phyloP scores from a whole-genome alignment of 2,329 filamentous ascomycete genomes.

The Aspergillus viridinutans region DNA sequence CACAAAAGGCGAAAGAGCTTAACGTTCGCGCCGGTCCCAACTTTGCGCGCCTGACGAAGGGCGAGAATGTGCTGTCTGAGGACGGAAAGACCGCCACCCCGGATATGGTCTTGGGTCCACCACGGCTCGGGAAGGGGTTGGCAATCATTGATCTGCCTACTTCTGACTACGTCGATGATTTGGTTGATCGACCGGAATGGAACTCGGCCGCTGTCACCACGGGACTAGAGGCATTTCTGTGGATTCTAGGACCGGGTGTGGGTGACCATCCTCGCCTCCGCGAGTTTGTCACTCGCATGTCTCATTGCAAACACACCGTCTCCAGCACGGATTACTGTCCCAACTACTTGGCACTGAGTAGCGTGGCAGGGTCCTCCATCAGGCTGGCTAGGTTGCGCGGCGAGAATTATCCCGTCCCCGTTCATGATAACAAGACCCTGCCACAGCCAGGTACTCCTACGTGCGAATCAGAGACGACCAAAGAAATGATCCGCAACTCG shows the following conservation, averaged over 20 bases:
- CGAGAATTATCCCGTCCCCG: conserved; percentile 66
- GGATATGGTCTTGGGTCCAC: conserved; percentile 75
- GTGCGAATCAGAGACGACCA: conserved; percentile 10
- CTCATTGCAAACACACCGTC: conserved; percentile 67
- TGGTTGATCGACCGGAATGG: conserved; percentile 72
- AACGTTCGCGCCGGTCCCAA: conserved; percentile 59
- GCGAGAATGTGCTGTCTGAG: conserved; percentile 58
- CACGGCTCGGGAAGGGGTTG: conserved; percentile 66
- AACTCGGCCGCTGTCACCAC: conserved; percentile 59
- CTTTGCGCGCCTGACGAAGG: conserved; percentile 59
- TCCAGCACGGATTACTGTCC: conserved; percentile 70
- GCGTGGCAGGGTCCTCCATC: conserved; percentile 61
- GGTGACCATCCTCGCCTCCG: conserved; percentile 59
- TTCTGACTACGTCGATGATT: conserved; percentile 61
- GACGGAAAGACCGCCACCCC: conserved; percentile 70
- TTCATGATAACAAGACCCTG: conserved; percentile 55
- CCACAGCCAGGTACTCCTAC: conserved; percentile 34
- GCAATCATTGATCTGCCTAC: conserved; percentile 77
- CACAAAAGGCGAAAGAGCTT: conserved; percentile 58
- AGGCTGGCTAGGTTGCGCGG: conserved; percentile 69
- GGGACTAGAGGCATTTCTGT: conserved; percentile 67
- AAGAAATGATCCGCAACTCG: conserved; percentile 11
- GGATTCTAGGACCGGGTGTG: conserved; percentile 72
- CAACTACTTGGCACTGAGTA: conserved; percentile 69
- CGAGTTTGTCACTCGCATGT: conserved; percentile 63